Conservation (phyloP, 208 protist species). For the Leptomonas seymouri region DNA sequence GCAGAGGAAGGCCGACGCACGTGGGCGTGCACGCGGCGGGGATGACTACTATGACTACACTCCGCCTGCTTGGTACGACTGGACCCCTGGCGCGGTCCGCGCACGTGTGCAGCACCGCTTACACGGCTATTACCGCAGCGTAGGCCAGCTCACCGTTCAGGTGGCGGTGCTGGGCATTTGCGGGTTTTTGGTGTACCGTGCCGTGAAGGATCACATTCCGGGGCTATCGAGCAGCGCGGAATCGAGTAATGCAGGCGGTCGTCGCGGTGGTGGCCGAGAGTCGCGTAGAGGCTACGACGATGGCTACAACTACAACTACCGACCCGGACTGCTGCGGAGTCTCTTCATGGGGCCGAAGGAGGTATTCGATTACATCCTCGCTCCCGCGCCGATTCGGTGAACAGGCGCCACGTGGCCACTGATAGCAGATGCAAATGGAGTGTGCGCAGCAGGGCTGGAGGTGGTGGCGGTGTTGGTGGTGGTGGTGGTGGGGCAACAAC, state of each 20-base stretch:
- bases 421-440: too few relatives aligned
- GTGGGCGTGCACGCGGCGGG: conserved; percentile 10
- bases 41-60: conserved; percentile 37
- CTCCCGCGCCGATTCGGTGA: conserved; percentile 32
- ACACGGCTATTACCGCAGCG: conserved; percentile 51
- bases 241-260: background rate
- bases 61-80: conserved; percentile 81
- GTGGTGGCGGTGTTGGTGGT: too few relatives aligned
- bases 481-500: too few relatives aligned
- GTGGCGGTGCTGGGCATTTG: conserved; percentile 43
- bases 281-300: conserved; percentile 19
- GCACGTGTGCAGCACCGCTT: conserved; percentile 71
- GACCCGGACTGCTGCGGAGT: conserved; percentile 56
- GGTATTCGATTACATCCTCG: conserved; percentile 81
- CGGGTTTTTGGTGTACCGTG: conserved; percentile 53
- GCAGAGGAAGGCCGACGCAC: conserved; percentile 39
- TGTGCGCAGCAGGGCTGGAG: too few relatives aligned
- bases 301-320: conserved; percentile 36
- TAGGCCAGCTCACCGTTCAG: conserved; percentile 73
- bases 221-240: background rate
- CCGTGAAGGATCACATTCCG: conserved; percentile 34
- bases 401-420: too few relatives aligned
- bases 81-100: conserved; percentile 63
- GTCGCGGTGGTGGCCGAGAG: conserved; percentile 13
- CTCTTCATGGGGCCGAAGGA: conserved; percentile 80